These are phyloP conservation scores for Suillus decipiens DNA, from an alignment of 768 basidiomycete species.

Conservation along the genomic window DNA sequence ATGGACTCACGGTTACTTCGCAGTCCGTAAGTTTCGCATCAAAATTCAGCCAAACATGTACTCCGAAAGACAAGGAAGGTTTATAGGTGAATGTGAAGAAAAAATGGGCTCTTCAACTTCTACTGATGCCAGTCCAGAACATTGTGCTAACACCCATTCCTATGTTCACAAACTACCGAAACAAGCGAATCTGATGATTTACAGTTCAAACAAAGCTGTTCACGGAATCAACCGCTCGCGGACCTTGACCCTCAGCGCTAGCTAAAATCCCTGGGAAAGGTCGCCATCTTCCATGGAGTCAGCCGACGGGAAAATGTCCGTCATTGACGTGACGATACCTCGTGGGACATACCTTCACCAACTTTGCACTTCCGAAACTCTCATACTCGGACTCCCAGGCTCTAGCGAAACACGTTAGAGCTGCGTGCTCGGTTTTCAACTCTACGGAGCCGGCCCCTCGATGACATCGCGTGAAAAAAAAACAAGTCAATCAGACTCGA, in stretches of 20 bases:
- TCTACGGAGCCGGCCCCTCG: not conserved
- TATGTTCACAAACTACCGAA: conserved; percentile 4
- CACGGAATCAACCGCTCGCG: conserved; percentile 6
- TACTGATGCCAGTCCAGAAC: too few relatives aligned
- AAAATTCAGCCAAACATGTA: not conserved
- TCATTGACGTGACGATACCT: not conserved
- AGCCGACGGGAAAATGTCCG: conserved; percentile 2
- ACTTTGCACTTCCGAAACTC: not conserved
- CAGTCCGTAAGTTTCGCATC: conserved; percentile 14
- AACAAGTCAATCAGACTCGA: not conserved
- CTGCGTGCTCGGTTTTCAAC: not conserved
- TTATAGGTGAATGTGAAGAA: too few relatives aligned
- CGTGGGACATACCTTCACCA: not conserved
- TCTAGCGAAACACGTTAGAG: not conserved
- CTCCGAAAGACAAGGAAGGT: conserved; percentile 9
- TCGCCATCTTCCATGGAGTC: not conserved
- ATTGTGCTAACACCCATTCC: too few relatives aligned
- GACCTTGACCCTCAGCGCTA: not conserved
- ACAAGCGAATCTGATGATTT: conserved; percentile 11
- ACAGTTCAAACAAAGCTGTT: conserved; percentile 5
- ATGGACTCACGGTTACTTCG: conserved; percentile 12
- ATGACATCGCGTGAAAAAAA: conserved; percentile 3
- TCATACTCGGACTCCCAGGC: not conserved
- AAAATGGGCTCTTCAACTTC: too few relatives aligned
- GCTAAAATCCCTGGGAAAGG: conserved; percentile 7